Percentiles rank a stretch among this genome's conserved stretches.
Evolutionary conservation across 805 yeast species (phyloP).

Genomic region (Suhomyces sp.): DNA sequence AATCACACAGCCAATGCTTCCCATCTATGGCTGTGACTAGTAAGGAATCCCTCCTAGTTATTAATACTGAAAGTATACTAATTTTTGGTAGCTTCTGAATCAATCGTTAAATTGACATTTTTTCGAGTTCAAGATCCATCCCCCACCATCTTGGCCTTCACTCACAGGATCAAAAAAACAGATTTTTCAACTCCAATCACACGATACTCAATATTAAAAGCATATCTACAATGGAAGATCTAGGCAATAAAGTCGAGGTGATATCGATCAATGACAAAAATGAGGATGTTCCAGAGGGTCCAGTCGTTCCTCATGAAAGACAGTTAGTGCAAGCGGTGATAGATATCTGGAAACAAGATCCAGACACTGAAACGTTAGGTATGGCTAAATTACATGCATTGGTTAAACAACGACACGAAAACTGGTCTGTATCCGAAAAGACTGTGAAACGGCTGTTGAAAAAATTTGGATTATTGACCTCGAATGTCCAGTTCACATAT

Average conservation of each 20-base stretch:
- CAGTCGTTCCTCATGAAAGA: slow-evolving; percentile 53
- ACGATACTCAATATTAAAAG: neutral
- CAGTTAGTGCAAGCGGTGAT: slow-evolving; percentile 62
- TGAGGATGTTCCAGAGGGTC: slow-evolving; percentile 18
- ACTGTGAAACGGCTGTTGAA: slow-evolving; percentile 55
- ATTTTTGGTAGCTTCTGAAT: too few species aligned
- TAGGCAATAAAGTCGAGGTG: slow-evolving; percentile 29
- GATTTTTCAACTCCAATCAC: too few species aligned
- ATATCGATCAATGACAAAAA: slow-evolving; percentile 36
- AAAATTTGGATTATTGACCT: slow-evolving; percentile 50
- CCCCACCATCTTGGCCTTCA: neutral
- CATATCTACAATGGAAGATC: slow-evolving; percentile 1
- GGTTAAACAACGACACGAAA: slow-evolving; percentile 51
- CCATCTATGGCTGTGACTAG: too few species aligned
- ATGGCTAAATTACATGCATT: slow-evolving; percentile 50
- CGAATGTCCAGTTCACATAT: slow-evolving; percentile 45
- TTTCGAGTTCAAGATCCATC: neutral
- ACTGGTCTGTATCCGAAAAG: slow-evolving; percentile 64
- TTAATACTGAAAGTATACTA: too few species aligned
- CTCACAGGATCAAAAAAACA: neutral
- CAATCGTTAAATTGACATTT: too few species aligned
- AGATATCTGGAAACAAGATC: slow-evolving; percentile 66
- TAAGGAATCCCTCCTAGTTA: too few species aligned
- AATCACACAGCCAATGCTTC: too few species aligned
- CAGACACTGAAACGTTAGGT: slow-evolving; percentile 58